These are phyloP conservation scores for Glaciozyma antarctica DNA, from an alignment of 768 basidiomycete species.

Conservation along the genomic window DNA sequence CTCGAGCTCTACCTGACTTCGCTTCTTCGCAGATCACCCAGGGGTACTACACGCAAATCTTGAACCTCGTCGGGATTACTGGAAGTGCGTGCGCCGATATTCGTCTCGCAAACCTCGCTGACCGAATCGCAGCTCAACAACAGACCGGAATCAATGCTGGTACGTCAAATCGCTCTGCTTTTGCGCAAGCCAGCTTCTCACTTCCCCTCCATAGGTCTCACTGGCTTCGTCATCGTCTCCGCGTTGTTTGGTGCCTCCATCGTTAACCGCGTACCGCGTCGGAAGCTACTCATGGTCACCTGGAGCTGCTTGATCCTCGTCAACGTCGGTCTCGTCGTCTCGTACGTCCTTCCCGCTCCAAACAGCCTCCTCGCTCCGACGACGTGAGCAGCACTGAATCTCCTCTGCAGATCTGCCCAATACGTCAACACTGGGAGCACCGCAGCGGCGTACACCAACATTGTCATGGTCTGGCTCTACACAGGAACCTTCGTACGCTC, in stretches of 20 bases:
- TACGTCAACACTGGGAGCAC: not conserved
- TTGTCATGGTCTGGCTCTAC: no score
- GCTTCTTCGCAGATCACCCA: not conserved
- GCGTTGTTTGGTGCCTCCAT: slow-evolving; percentile 38
- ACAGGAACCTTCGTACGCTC: no score
- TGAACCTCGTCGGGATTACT: slow-evolving; percentile 39
- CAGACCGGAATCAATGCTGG: slow-evolving; percentile 42
- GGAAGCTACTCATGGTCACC: slow-evolving; percentile 38
- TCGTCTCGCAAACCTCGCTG: no score
- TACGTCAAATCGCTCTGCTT: not conserved
- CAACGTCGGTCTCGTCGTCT: slow-evolving; percentile 27
- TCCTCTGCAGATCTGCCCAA: not conserved
- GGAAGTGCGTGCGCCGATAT: slow-evolving; percentile 3
- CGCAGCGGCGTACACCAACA: no score
- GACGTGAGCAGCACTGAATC: not conserved
- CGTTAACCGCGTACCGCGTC: slow-evolving; percentile 38
- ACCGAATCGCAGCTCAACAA: slow-evolving; percentile 25
- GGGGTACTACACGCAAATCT: not conserved
- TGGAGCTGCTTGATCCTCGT: slow-evolving; percentile 38
- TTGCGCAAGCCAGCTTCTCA: not conserved
- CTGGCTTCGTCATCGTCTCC: slow-evolving; percentile 38
- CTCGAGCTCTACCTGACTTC: not conserved
- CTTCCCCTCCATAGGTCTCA: slow-evolving; percentile 27
- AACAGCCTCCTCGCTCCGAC: not conserved
- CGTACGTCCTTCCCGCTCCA: not conserved